A percentile compares a stretch with the other conserved stretches of the same genome.
These are phyloP conservation scores for Rosa lucieae DNA, from an alignment of 306 rosid species.

Conservation along the genomic window DNA sequence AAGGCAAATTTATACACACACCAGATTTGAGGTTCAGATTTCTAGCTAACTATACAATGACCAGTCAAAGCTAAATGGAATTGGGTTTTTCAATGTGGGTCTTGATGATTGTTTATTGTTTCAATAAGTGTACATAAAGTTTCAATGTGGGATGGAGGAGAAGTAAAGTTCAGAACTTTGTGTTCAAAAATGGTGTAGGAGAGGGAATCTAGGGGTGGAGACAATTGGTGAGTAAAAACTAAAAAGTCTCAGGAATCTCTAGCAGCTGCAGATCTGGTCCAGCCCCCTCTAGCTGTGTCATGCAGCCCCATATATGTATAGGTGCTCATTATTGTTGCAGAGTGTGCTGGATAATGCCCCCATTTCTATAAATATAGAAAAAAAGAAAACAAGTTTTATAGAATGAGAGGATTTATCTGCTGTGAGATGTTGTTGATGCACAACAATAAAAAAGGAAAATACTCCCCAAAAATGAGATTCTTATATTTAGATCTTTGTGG, in stretches of 20 bases:
- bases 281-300: conserved; percentile 19
- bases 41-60: conserved; percentile 29
- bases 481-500: not conserved
- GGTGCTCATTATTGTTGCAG: not conserved
- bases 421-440: not conserved
- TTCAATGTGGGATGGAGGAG: conserved; percentile 18
- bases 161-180: conserved; percentile 24
- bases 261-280: conserved; percentile 47
- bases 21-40: conserved; percentile 55
- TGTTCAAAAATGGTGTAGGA: conserved; percentile 17
- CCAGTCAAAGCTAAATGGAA: conserved; percentile 44
- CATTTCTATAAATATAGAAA: not conserved
- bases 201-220: conserved; percentile 41
- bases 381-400: not conserved
- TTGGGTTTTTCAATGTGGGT: conserved; percentile 40
- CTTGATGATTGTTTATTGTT: conserved; percentile 10
- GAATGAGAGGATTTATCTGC: not conserved
- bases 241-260: conserved; percentile 33
- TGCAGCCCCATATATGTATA: not conserved
- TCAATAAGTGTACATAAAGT: conserved; percentile 7
- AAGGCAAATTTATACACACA: conserved; percentile 31
- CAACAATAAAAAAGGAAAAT: not conserved
- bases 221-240: conserved; percentile 24
- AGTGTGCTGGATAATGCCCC: not conserved
- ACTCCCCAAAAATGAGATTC: not conserved